Evolutionary conservation across 1,284 basidiomycete genomes (phyloP), one percentile per base, ranked within the genome.

Genomic region (Stygiomarasmius scandens): DNA sequence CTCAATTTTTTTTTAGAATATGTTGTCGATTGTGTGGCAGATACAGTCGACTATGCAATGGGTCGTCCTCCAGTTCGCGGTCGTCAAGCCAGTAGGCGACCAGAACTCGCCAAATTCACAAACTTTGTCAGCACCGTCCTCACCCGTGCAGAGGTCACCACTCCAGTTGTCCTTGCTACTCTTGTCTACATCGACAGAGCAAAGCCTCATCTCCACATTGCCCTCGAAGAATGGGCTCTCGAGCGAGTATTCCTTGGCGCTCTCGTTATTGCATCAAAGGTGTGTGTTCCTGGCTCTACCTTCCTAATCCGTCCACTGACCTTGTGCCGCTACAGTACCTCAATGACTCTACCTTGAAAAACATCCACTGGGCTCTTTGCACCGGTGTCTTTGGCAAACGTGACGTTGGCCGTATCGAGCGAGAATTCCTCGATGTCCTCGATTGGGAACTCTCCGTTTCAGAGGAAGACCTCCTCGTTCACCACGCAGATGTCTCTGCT

Each of bases 381-480:
- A 89, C 87, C 0, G 86, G 86, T 49, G 84, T 89, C 34, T 90
- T 89, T 66, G 88, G 87, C 67, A 89, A 88, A 67, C 81, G 87
- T 23, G 88, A 90, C 65, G 81, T 90, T 23, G 86, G 87, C 43
- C 83, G 88, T 64, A 89, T 90, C 64, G 88, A 90, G 70, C 82
- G 87, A 64, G 87, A 90, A 72, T 89, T 87, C 71, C 81, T 90
- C 59, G 85, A 88, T 59, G 88, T 90, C 36, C 80, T 90, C 62
- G 84, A 87, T 67, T 90, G 85, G 61, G 85, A 90, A 66, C 78
- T 90, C 46, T 75, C 76, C 58, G 69, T 90, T 62, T 74, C 76
- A 58, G 88, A 90, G 64, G 74, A 76, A 52, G 87, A 88, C 64
- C 64, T 89, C 61, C 78, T 89, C 56, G 77, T 76, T 47, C 85